Percentiles rank a stretch among this genome's conserved stretches.
Evolutionary conservation across 1,284 basidiomycete species (phyloP).

Genomic region (Ceratorhiza oryzae-sativae): DNA sequence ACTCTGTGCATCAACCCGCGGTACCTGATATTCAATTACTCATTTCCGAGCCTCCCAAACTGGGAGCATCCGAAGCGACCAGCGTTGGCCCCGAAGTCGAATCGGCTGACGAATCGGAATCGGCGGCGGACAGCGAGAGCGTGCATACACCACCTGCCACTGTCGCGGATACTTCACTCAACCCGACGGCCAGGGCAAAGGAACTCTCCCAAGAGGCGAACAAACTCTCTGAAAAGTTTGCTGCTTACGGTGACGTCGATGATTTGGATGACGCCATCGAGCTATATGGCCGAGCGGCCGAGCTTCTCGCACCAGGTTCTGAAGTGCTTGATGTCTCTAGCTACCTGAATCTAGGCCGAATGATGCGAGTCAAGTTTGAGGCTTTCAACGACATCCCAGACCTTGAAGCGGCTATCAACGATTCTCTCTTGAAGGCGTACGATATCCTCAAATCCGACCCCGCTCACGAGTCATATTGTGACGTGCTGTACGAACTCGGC

Average conservation of each 20-base stretch:
- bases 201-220: not conserved
- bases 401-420: conserved; percentile 13
- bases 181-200: not conserved
- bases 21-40: not conserved
- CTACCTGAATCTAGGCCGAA: conserved; percentile 17
- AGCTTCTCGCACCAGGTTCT: not conserved
- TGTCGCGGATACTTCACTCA: not conserved
- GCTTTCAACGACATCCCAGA: conserved; percentile 7
- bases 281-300: not conserved
- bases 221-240: not conserved
- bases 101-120: not conserved
- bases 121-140: not conserved
- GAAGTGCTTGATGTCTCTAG: conserved; percentile 4
- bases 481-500: conserved; percentile 9
- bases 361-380: conserved; percentile 31
- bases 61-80: not conserved
- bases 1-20: not conserved
- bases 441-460: not conserved
- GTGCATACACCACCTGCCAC: not conserved
- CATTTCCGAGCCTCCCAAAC: not conserved
- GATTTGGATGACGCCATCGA: conserved; percentile 24
- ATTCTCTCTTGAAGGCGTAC: conserved; percentile 15
- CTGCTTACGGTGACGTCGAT: conserved; percentile 4
- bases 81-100: not conserved
- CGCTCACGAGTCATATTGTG: not conserved